These are phyloP conservation scores for Leccinum griseonigrum DNA, from an alignment of 1,284 basidiomycete genomes.

Conservation along the genomic window DNA sequence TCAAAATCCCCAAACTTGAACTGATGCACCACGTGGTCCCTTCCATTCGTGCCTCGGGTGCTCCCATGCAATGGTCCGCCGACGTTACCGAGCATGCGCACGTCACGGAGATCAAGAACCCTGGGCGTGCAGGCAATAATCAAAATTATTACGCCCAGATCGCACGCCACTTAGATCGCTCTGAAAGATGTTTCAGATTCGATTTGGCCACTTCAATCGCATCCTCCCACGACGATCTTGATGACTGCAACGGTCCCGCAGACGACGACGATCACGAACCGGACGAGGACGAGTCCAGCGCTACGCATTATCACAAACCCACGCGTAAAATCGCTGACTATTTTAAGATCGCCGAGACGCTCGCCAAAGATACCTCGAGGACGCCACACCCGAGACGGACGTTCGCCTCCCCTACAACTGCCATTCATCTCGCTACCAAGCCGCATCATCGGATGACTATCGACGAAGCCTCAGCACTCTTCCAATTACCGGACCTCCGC, in stretches of 20 bases:
- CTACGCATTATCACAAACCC: not conserved
- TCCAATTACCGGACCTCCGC: not conserved
- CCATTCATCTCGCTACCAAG: not conserved
- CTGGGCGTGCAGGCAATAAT: not conserved
- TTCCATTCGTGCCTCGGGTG: not conserved
- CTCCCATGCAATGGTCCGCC: not conserved
- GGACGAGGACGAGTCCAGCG: not conserved
- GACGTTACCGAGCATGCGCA: not conserved
- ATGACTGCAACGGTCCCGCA: not conserved
- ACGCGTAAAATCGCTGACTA: not conserved
- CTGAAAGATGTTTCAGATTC: not conserved
- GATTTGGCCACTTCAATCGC: not conserved
- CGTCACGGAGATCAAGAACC: not conserved
- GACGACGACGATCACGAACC: not conserved
- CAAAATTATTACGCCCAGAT: not conserved
- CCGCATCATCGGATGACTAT: not conserved
- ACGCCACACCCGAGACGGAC: not conserved
- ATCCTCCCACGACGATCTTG: not conserved
- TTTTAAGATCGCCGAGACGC: not conserved
- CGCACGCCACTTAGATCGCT: not conserved
- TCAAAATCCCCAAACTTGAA: slow-evolving; percentile 2
- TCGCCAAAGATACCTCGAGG: not conserved
- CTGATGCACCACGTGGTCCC: not conserved
- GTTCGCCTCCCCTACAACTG: not conserved
- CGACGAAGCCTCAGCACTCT: not conserved